These are phyloP conservation scores for Metschnikowia reukaufii DNA, from an alignment of 805 yeast species.

Conservation along the genomic window DNA sequence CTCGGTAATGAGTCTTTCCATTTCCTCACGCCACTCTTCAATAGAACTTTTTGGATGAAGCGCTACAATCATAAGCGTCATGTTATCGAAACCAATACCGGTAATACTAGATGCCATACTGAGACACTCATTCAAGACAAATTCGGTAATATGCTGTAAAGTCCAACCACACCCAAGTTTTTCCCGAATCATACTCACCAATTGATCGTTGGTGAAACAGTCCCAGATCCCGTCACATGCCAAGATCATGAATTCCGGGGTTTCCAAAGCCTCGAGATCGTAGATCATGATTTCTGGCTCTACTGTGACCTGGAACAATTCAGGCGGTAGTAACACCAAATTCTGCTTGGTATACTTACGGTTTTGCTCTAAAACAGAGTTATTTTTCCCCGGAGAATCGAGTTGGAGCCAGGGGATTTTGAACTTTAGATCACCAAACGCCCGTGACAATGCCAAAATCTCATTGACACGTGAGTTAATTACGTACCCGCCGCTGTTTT, in stretches of 20 bases:
- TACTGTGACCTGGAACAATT: conserved; percentile 42
- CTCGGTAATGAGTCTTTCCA: conserved; percentile 36
- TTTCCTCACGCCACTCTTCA: conserved; percentile 57
- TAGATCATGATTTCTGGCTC: conserved; percentile 45
- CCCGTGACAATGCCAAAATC: conserved; percentile 43
- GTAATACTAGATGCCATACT: conserved; percentile 71
- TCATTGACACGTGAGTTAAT: conserved; percentile 42
- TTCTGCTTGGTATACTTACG: conserved; percentile 25
- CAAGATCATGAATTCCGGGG: conserved; percentile 37
- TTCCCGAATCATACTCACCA: conserved; percentile 55
- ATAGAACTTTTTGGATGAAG: conserved; percentile 49
- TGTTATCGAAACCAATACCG: conserved; percentile 80
- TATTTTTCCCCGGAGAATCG: conserved; percentile 24
- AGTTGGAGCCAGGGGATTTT: conserved; percentile 37
- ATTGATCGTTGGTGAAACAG: conserved; percentile 52
- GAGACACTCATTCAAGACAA: conserved; percentile 63
- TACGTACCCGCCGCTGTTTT: conserved; percentile 41
- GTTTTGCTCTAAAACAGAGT: conserved; percentile 31
- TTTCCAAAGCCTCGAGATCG: conserved; percentile 30
- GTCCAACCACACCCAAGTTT: conserved; percentile 57
- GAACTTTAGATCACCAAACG: conserved; percentile 46
- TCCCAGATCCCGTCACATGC: conserved; percentile 53
- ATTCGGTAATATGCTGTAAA: conserved; percentile 58
- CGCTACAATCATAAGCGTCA: conserved; percentile 72
- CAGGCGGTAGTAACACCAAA: conserved; percentile 42